phyloP scores from a whole-genome alignment of 768 basidiomycete species.

The Suillus weaverae region DNA sequence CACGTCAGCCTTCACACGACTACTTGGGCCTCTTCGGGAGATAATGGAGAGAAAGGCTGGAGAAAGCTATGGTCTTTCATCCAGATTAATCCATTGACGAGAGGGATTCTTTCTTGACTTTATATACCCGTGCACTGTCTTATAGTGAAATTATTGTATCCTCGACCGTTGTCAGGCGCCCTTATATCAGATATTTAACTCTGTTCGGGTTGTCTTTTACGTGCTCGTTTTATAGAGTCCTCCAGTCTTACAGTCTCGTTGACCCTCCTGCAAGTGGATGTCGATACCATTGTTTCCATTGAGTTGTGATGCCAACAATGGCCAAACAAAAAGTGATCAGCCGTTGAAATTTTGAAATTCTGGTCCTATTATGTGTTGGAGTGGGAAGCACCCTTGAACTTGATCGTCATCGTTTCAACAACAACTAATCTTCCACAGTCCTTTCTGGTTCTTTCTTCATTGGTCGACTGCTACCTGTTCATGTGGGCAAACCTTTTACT shows the following conservation, averaged over 20 bases:
- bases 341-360: not conserved
- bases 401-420: not conserved
- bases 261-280: conserved; percentile 5
- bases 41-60: conserved; percentile 92
- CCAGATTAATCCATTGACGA: conserved; percentile 33
- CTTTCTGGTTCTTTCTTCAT: conserved; percentile 1
- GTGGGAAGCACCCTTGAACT: conserved; percentile 14
- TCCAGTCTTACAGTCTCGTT: not conserved
- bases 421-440: conserved; percentile 6
- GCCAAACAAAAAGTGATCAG: not conserved
- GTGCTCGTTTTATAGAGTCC: not conserved
- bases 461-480: conserved; percentile 13
- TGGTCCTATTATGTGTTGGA: conserved; percentile 6
- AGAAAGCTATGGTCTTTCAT: conserved; percentile 56
- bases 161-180: not conserved
- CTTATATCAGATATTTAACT: not conserved
- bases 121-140: conserved; percentile 4
- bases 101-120: not conserved
- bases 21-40: conserved; percentile 90
- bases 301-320: conserved; percentile 34
- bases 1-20: conserved; percentile 88
- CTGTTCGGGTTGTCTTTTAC: not conserved
- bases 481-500: conserved; percentile 8
- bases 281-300: not conserved
- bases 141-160: conserved; percentile 5